Evolutionary conservation across 2,329 filamentous ascomycete species (phyloP).

Genomic region (Paradendryphiella salina): DNA sequence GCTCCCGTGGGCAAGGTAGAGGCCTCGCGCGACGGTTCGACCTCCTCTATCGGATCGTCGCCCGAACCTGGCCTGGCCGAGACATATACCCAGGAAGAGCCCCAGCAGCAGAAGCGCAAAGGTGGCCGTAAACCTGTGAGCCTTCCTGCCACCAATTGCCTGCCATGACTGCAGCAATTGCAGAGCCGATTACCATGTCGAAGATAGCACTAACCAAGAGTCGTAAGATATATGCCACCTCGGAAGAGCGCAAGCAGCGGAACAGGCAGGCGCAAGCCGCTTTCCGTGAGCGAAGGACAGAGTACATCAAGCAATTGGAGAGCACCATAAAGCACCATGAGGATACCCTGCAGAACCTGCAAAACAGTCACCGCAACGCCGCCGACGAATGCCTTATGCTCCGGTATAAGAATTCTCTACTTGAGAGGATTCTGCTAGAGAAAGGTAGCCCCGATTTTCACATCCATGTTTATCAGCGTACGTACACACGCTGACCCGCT

Average conservation of each 20-base stretch:
- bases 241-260: constrained; percentile 95
- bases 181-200: constrained; percentile 36
- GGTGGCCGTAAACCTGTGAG: constrained; percentile 94
- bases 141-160: constrained; percentile 35
- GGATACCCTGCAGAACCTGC: constrained; percentile 86
- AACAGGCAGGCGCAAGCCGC: constrained; percentile 97
- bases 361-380: constrained; percentile 90
- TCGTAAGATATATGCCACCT: constrained; percentile 92
- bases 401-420: constrained; percentile 94
- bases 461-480: constrained; percentile 1
- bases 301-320: constrained; percentile 99
- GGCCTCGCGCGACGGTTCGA: constrained; percentile 50
- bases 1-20: constrained; percentile 53
- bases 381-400: constrained; percentile 98
- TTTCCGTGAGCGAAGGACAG: constrained; percentile 92
- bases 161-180: constrained; percentile 30
- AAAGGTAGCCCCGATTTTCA: constrained; percentile 66
- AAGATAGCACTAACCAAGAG: constrained; percentile 47
- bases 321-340: constrained; percentile 97
- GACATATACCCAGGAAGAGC: constrained; percentile 50
- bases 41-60: constrained; percentile 54
- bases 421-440: constrained; percentile 93
- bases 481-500: constrained; percentile 22
- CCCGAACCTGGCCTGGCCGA: constrained; percentile 51
- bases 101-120: constrained; percentile 80